Evolutionary conservation across 2,329 filamentous ascomycete species (phyloP).

Genomic region (Aspergillus sp.): DNA sequence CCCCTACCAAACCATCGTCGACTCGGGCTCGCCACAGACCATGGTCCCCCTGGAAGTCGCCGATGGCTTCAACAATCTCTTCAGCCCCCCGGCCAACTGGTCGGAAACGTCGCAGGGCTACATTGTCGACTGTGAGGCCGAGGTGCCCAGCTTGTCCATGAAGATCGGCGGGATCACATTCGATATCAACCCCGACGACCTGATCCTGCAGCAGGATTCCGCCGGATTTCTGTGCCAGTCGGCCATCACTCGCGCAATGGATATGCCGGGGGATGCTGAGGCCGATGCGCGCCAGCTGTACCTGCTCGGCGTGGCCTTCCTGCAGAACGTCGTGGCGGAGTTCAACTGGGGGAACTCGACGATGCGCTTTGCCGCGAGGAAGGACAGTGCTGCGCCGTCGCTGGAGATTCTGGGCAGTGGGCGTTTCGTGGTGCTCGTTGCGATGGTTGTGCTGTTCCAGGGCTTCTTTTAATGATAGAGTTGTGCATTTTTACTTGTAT

Average conservation of each 20-base stretch:
- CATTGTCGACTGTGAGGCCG: conserved; percentile 44
- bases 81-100: conserved; percentile 41
- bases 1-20: conserved; percentile 18
- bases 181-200: conserved; percentile 27
- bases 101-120: conserved; percentile 33
- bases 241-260: conserved; percentile 10
- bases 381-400: background rate
- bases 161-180: conserved; percentile 37
- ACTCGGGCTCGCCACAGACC: conserved; percentile 33
- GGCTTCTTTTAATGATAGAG: background rate
- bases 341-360: conserved; percentile 50
- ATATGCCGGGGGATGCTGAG: conserved; percentile 11
- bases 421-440: background rate
- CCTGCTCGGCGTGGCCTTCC: conserved; percentile 44
- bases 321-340: conserved; percentile 51
- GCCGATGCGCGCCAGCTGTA: conserved; percentile 12
- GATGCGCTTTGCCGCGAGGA: conserved; percentile 30
- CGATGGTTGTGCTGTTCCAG: background rate
- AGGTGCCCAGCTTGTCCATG: conserved; percentile 42
- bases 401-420: background rate
- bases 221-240: conserved; percentile 16
- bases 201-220: conserved; percentile 22
- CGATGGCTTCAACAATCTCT: conserved; percentile 41
- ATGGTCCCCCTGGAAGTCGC: conserved; percentile 32
- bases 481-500: background rate